These are phyloP conservation scores for Striga asiatica DNA, from an alignment of 257 asterid species.

Conservation along the genomic window DNA sequence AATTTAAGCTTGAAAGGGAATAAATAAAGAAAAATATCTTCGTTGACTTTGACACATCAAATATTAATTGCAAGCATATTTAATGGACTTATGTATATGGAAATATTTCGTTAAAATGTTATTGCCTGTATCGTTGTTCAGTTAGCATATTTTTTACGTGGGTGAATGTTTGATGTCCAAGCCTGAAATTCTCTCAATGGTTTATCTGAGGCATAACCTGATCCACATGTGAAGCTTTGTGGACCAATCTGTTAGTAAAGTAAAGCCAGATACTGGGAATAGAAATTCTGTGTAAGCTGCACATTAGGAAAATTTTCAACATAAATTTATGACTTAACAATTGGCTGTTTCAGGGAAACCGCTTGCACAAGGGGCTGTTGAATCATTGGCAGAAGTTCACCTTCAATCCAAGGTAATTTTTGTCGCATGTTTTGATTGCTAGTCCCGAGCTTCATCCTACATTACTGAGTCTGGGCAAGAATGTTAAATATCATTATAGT, in stretches of 20 bases:
- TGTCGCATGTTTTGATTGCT: slow-evolving; percentile 2
- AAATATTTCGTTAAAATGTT: neutral
- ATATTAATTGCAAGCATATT: neutral
- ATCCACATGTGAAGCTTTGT: slow-evolving; percentile 2
- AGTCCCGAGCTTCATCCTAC: neutral
- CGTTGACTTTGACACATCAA: neutral
- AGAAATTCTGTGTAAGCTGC: neutral
- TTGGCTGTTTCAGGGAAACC: slow-evolving; percentile 58
- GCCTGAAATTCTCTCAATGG: neutral
- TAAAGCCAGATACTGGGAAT: slow-evolving; percentile 9
- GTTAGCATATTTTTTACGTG: neutral
- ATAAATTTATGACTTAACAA: neutral
- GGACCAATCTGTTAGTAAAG: slow-evolving; percentile 1
- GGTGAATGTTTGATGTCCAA: neutral
- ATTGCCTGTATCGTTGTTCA: neutral
- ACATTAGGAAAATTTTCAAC: neutral
- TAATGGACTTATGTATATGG: neutral
- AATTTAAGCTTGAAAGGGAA: neutral
- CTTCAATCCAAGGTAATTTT: slow-evolving; percentile 78
- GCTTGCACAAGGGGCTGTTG: slow-evolving; percentile 79
- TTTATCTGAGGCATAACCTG: too few relatives aligned
- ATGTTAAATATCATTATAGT: neutral
- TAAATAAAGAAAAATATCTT: too few relatives aligned
- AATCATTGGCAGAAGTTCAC: slow-evolving; percentile 97
- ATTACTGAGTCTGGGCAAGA: neutral